Conservation (phyloP, 2,329 filamentous ascomycete species). For the Lasiodiplodia theobromae region DNA sequence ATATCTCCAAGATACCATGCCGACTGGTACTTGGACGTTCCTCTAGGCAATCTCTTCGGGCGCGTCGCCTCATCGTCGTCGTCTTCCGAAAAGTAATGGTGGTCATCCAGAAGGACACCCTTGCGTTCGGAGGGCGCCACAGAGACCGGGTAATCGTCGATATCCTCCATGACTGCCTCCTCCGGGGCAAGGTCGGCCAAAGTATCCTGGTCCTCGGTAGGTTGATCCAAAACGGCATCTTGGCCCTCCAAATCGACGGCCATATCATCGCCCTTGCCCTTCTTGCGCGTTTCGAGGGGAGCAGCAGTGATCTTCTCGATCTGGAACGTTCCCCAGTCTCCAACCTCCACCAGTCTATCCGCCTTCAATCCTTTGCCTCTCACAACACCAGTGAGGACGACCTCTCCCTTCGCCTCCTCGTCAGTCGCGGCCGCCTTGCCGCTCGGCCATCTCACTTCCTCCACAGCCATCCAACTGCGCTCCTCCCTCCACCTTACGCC, state of each 20-base stretch:
- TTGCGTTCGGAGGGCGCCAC: constrained; percentile 64
- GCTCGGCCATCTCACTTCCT: constrained; percentile 76
- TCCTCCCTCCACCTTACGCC: constrained; percentile 96
- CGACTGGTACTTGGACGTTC: constrained; percentile 92
- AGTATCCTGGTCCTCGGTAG: constrained; percentile 82
- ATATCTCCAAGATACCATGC: constrained; percentile 90
- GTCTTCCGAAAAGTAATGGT: constrained; percentile 96
- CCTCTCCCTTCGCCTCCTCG: constrained; percentile 61
- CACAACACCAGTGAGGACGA: constrained; percentile 82
- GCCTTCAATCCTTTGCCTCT: constrained; percentile 87
- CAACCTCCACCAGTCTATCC: constrained; percentile 87
- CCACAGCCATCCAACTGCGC: constrained; percentile 92
- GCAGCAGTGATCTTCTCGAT: constrained; percentile 87
- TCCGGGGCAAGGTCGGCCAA: constrained; percentile 86
- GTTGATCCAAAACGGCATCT: constrained; percentile 69
- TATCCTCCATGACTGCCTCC: constrained; percentile 78
- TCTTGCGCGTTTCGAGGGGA: constrained; percentile 65
- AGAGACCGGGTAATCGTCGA: constrained; percentile 57
- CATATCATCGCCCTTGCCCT: constrained; percentile 70
- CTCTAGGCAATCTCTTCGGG: constrained; percentile 82
- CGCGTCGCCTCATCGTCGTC: constrained; percentile 62
- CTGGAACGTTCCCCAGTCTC: constrained; percentile 93
- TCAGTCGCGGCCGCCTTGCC: constrained; percentile 52
- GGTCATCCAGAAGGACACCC: constrained; percentile 92
- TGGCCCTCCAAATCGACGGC: constrained; percentile 65